Conservation (phyloP, 306 rosid genomes). For the Malus sylvestris region DNA sequence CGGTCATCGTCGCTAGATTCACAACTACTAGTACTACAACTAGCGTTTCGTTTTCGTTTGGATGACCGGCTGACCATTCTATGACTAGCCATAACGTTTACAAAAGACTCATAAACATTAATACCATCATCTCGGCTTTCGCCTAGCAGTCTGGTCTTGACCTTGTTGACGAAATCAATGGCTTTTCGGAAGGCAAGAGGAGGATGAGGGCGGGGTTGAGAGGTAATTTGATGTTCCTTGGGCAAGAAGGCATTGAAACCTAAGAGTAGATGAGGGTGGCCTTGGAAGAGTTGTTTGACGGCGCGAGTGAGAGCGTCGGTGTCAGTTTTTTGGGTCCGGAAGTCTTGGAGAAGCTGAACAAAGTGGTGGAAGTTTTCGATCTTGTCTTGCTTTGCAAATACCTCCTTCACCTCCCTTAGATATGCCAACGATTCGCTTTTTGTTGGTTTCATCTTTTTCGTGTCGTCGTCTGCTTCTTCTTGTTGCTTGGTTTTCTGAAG, state of each 20-base stretch:
- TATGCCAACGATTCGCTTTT: neutral
- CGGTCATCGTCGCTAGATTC: constrained; percentile 18
- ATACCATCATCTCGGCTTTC: constrained; percentile 10
- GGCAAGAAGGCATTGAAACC: neutral
- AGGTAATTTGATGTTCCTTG: neutral
- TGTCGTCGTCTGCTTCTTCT: neutral
- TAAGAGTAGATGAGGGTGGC: neutral
- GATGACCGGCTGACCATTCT: neutral
- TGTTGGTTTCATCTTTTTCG: neutral
- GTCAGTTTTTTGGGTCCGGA: neutral
- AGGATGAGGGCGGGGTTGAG: neutral
- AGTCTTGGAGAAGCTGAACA: neutral
- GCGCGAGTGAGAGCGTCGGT: neutral
- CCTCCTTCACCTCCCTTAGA: neutral
- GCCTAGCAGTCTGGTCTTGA: constrained; percentile 73
- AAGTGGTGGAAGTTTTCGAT: neutral
- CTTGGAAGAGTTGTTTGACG: neutral
- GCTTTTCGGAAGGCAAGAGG: constrained; percentile 48
- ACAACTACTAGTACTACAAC: constrained; percentile 1
- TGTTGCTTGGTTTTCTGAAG: neutral
- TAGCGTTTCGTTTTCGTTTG: constrained; percentile 47
- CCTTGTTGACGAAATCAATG: constrained; percentile 74
- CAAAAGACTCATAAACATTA: constrained; percentile 66
- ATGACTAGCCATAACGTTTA: constrained; percentile 68
- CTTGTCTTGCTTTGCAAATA: neutral